These are phyloP conservation scores for Starmerella kuoi DNA, from an alignment of 805 yeast species.

Conservation along the genomic window DNA sequence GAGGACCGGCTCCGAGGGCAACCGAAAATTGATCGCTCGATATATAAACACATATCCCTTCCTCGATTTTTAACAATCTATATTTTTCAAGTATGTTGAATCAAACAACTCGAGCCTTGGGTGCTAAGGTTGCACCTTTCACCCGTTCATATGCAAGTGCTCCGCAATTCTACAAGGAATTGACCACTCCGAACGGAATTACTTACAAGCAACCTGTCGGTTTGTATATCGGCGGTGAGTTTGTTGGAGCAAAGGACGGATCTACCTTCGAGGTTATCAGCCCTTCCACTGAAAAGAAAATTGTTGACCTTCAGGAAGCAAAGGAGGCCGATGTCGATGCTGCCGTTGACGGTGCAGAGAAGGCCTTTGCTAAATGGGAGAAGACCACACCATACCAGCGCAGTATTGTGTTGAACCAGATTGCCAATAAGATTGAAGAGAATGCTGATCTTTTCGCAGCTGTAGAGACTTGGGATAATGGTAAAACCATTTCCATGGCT, in stretches of 20 bases:
- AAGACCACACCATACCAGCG: slow-evolving; percentile 54
- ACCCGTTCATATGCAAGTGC: slow-evolving; percentile 7
- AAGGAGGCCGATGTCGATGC: slow-evolving; percentile 63
- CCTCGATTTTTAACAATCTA: too few species aligned
- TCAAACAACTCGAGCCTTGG: too few species aligned
- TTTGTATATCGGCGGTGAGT: slow-evolving; percentile 69
- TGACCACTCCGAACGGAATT: slow-evolving; percentile 20
- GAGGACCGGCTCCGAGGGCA: too few species aligned
- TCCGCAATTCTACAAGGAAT: slow-evolving; percentile 6
- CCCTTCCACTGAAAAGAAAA: slow-evolving; percentile 65
- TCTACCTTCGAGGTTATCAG: slow-evolving; percentile 51
- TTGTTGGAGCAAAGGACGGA: slow-evolving; percentile 38
- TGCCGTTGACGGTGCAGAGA: slow-evolving; percentile 78
- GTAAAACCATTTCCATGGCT: slow-evolving; percentile 47
- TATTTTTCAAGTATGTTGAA: too few species aligned
- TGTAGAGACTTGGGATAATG: slow-evolving; percentile 81
- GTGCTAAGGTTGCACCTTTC: too few species aligned
- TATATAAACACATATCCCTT: too few species aligned
- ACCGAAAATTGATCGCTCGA: too few species aligned
- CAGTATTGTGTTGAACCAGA: slow-evolving; percentile 48
- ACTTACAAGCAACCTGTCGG: slow-evolving; percentile 61
- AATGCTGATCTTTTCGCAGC: slow-evolving; percentile 61
- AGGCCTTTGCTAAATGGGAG: slow-evolving; percentile 67
- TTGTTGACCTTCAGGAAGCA: slow-evolving; percentile 64
- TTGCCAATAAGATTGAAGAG: slow-evolving; percentile 69